Base-by-base conservation (phyloP, 2,329 filamentous ascomycete species). In the Beauveria varroae region DNA sequence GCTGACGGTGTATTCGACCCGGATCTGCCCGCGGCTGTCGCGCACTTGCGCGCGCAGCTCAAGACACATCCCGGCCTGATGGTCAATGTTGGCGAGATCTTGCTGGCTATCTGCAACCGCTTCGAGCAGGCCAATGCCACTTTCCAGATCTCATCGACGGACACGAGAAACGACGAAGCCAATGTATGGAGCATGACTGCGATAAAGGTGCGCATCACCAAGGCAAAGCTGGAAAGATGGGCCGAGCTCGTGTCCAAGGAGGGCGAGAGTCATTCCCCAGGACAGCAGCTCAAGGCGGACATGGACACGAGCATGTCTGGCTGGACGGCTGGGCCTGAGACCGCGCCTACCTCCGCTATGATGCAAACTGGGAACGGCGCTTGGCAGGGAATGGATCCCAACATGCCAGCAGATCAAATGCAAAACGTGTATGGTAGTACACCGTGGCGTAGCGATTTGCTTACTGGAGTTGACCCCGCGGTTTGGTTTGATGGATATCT, bases 101-200 rank as follows among this genome's bases (percentile, higher is more conserved):
- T 82, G 0, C 69, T 75, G 1, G 71, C 70, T 0, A 70, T 82
- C 7, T 75, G 72, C 14, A 67, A 70, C 0, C 74, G 75, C 1
- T 78, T 81, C 20, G 78, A 82, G 34, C 71, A 78, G 46, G 75
- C 74, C 20, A 77, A 75, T 55, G 69, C 70, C 1, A 68, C 72
- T 0, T 70, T 79, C 14, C 71, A 73, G 2, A 67, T 69, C 2
- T 65, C 67, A 0, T 69, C 72, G 2, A 65, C 69, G 0, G 72
- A 76, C 7, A 63, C 68, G 0, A 74, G 68, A n/a, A 67, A 66
- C 0, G 72, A 72, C 58, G 74, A 79, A 12, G 76, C 76, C 57
- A 80, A 79, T 52, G 66, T 81, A 0, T 82, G 79, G 79, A 78
- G 77, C 6, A 69, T 81, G 64, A 77, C 76, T 0, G 76, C 79